phyloP scores from a whole-genome alignment of 2,329 filamentous ascomycete species.

The Coccinonectria pachysandricola region DNA sequence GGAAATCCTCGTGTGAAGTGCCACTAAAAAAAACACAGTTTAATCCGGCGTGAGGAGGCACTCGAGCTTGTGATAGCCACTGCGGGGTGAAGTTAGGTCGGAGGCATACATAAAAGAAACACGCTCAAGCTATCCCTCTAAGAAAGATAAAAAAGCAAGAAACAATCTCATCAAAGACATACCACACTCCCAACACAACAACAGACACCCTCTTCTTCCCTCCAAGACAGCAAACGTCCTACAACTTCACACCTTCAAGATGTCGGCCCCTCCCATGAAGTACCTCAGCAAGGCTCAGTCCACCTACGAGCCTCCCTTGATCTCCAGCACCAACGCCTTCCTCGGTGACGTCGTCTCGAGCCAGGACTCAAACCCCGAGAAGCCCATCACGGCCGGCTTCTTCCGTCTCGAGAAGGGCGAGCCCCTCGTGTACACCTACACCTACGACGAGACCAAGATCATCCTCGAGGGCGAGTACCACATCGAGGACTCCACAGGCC shows the following conservation, averaged over 20 bases:
- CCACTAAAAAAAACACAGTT: no score
- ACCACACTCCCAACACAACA: neutral
- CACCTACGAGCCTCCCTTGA: constrained; percentile 51
- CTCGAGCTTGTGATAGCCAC: no score
- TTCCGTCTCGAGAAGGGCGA: constrained; percentile 60
- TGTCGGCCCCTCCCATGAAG: constrained; percentile 34
- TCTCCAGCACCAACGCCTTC: constrained; percentile 58
- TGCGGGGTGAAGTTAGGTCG: no score
- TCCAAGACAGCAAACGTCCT: no score
- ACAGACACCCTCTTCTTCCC: constrained; percentile 1
- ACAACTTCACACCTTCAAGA: constrained; percentile 15
- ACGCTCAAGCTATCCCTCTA: no score
- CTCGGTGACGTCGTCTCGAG: constrained; percentile 52
- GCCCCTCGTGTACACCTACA: constrained; percentile 57
- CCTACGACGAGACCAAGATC: constrained; percentile 66
- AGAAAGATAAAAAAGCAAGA: no score
- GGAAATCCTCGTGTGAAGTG: no score
- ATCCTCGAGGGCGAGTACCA: constrained; percentile 58
- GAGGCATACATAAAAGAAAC: no score
- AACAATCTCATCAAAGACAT: no score
- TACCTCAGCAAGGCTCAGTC: constrained; percentile 49
- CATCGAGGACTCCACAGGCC: constrained; percentile 52
- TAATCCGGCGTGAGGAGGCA: no score
- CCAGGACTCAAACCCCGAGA: constrained; percentile 42
- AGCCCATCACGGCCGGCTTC: constrained; percentile 53